Evolutionary conservation across 129 eudicot genomes (phyloP).

Genomic region (Solidago caesia): DNA sequence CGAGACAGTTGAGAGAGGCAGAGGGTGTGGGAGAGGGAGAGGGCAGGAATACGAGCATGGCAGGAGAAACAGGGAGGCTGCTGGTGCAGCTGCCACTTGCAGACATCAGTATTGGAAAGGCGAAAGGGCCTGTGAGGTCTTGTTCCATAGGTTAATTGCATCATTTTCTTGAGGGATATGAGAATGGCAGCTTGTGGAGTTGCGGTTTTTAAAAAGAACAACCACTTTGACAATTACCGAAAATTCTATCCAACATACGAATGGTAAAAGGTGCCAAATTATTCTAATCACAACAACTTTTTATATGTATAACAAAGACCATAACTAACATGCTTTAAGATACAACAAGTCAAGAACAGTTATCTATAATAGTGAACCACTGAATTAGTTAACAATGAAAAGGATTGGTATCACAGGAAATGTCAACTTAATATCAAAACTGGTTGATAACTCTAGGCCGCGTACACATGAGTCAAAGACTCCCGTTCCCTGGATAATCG

Average conservation of each 20-base stretch:
- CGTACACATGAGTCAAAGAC: too few species aligned
- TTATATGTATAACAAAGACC: background rate
- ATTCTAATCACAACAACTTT: background rate
- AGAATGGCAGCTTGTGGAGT: too few species aligned
- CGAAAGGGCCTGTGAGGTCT: background rate
- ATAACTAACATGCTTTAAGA: background rate
- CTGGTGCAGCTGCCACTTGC: background rate
- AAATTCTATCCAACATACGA: background rate
- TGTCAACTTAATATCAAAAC: background rate
- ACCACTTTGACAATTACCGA: background rate
- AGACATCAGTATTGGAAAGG: background rate
- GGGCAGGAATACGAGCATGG: background rate
- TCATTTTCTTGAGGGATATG: background rate
- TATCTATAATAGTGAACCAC: background rate
- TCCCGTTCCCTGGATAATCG: too few species aligned
- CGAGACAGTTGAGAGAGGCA: background rate
- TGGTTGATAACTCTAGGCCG: background rate
- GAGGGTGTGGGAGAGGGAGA: background rate
- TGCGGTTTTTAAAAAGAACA: background rate
- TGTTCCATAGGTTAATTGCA: background rate
- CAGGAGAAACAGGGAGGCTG: background rate
- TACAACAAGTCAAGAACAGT: background rate
- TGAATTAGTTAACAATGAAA: background rate
- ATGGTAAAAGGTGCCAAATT: background rate
- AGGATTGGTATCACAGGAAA: background rate